Base-by-base conservation (phyloP, 1,284 basidiomycete genomes). In the Rhizoctonia solani region DNA sequence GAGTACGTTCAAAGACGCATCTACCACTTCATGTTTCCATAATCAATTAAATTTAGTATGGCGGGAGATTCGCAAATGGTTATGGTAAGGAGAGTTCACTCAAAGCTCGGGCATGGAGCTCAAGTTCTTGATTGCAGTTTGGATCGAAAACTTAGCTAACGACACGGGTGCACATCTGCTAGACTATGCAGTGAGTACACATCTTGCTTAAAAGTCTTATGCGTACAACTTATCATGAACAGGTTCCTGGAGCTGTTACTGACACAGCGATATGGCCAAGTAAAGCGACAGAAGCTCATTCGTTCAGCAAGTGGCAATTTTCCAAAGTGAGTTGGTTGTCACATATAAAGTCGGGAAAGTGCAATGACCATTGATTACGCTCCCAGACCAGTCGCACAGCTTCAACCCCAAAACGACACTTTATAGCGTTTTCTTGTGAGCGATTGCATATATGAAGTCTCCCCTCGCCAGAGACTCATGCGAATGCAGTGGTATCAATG, bases 391-490 rank as follows among this genome's bases (percentile, higher is more conserved):
- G 25, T 65, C 61, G 16, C 47, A 54, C 19, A 53, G 9, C 49
- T 44, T 65, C n/a, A 50, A 52, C 49, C 49, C 61, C n/a, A 34
- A 42, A 6, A 53, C 61, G 3, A 65, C 61, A 8, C 37, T 65
- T 13, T 65, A 65, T 14, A 65, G 61, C 21, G 61, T 65, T 19
- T 65, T 65, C 19, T 65, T 65, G 61, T 65, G 19, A 65, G 61
- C 13, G 4, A 32, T 27, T 3, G 44, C 14, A 32, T 47, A 13
- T 52, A 16, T 37, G 9, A 9, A 46, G 21, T 21, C 11, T 11
- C 11, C 6, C 9, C 44, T 19, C 23, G 16, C 37, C 37, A 8
- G 47, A 2, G 14, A 25, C 54, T 41, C 30, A 14, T 47, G 30
- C 2, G 11, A 30, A 49, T 37, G 2, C 39, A 63, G 59, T 25